These are phyloP conservation scores for Croton setiger DNA, from an alignment of 441 rosid genomes.

Conservation along the genomic window DNA sequence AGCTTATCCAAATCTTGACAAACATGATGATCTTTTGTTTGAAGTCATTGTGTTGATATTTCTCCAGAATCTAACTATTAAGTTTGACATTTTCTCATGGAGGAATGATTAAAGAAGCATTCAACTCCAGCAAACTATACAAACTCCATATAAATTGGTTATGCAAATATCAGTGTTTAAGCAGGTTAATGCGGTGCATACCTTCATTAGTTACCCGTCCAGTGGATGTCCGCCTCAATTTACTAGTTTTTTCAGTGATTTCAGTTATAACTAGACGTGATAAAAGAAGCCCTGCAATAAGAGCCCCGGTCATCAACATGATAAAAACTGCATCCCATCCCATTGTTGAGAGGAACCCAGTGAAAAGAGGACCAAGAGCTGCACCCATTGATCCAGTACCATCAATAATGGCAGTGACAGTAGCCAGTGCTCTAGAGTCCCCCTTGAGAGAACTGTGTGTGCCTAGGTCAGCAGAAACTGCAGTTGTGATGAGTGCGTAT, in stretches of 20 bases:
- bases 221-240: slow-evolving; percentile 24
- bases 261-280: slow-evolving; percentile 52
- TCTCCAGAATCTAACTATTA: not conserved
- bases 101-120: not conserved
- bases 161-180: not conserved
- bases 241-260: slow-evolving; percentile 35
- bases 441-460: slow-evolving; percentile 82
- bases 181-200: slow-evolving; percentile 22
- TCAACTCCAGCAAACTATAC: not conserved
- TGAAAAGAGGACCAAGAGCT: slow-evolving; percentile 82
- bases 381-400: slow-evolving; percentile 97
- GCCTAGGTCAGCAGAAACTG: slow-evolving; percentile 90
- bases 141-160: not conserved
- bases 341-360: slow-evolving; percentile 70
- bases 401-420: slow-evolving; percentile 91
- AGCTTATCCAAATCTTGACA: not conserved
- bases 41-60: not conserved
- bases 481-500: slow-evolving; percentile 83
- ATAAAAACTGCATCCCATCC: slow-evolving; percentile 77
- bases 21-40: not conserved
- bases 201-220: slow-evolving; percentile 53
- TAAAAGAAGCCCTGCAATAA: slow-evolving; percentile 72
- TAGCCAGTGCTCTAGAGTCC: slow-evolving; percentile 89
- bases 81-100: not conserved
- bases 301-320: slow-evolving; percentile 74